phyloP scores from a whole-genome alignment of 2,329 filamentous ascomycete species.

The Immersiporthe knoxdaviesiana region DNA sequence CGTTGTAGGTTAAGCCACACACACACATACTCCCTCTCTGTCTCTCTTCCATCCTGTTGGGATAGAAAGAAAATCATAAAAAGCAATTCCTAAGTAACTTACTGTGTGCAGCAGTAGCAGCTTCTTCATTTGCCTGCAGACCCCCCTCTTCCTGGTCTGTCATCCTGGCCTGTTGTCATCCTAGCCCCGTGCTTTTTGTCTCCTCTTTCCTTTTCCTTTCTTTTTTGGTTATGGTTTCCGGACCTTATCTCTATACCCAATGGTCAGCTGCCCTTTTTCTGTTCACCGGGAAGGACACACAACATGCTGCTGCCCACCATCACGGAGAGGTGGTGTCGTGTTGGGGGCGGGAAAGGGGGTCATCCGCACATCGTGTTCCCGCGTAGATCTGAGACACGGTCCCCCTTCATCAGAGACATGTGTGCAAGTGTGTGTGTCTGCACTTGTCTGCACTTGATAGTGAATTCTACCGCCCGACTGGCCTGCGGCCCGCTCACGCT shows the following conservation, averaged over 20 bases:
- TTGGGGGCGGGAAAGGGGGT: not conserved
- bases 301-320: not conserved
- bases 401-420: slow-evolving; percentile 2
- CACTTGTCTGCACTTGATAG: not conserved
- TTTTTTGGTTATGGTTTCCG: no score
- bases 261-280: not conserved
- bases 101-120: no score
- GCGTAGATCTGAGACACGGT: slow-evolving; percentile 7
- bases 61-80: not conserved
- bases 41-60: not conserved
- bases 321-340: not conserved
- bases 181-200: not conserved
- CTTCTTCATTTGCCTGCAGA: slow-evolving; percentile 3
- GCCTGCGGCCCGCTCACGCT: not conserved
- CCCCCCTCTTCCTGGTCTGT: not conserved
- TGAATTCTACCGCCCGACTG: not conserved
- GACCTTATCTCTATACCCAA: not conserved
- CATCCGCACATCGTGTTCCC: slow-evolving; percentile 4
- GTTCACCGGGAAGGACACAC: not conserved
- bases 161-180: not conserved
- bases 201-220: no score
- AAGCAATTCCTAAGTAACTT: not conserved
- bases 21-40: not conserved
- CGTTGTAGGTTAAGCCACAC: slow-evolving; percentile 51
- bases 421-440: no score